Conservation (phyloP, 768 basidiomycete genomes). For the Mrakia hoshinonis region DNA sequence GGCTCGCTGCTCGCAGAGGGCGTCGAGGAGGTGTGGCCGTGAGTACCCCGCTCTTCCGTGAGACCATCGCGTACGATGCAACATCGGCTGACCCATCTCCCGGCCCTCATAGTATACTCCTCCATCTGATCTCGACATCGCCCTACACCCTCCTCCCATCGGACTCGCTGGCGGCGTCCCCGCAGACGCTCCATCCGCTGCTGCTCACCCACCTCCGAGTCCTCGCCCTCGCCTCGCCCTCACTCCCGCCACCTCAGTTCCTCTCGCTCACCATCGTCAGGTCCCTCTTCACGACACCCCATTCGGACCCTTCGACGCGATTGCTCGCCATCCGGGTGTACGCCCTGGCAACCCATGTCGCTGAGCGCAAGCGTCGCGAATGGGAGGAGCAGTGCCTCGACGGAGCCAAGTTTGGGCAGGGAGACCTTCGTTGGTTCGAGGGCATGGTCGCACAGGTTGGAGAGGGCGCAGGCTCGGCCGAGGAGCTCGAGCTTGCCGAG, state of each 20-base stretch:
- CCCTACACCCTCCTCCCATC: conserved; percentile 20
- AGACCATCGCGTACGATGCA: neutral
- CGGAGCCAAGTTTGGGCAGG: conserved; percentile 44
- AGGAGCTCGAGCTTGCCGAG: conserved; percentile 33
- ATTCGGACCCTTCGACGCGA: conserved; percentile 32
- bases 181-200: conserved; percentile 23
- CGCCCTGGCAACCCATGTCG: conserved; percentile 39
- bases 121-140: conserved; percentile 40
- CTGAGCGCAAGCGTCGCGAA: conserved; percentile 59
- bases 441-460: neutral
- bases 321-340: conserved; percentile 71
- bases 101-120: conserved; percentile 51
- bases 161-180: conserved; percentile 26
- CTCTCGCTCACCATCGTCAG: conserved; percentile 29
- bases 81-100: conserved; percentile 40
- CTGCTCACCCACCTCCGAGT: conserved; percentile 26
- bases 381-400: conserved; percentile 56
- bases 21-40: conserved; percentile 41
- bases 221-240: conserved; percentile 20
- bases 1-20: conserved; percentile 35
- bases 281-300: conserved; percentile 28
- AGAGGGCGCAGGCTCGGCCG: neutral
- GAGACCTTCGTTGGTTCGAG: conserved; percentile 49
- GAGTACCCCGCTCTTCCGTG: conserved; percentile 26
- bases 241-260: conserved; percentile 18